A percentile compares a stretch with the other conserved stretches of the same genome.
Conservation (phyloP, 2,329 filamentous ascomycete species). For the Fonsecaea erecta region DNA sequence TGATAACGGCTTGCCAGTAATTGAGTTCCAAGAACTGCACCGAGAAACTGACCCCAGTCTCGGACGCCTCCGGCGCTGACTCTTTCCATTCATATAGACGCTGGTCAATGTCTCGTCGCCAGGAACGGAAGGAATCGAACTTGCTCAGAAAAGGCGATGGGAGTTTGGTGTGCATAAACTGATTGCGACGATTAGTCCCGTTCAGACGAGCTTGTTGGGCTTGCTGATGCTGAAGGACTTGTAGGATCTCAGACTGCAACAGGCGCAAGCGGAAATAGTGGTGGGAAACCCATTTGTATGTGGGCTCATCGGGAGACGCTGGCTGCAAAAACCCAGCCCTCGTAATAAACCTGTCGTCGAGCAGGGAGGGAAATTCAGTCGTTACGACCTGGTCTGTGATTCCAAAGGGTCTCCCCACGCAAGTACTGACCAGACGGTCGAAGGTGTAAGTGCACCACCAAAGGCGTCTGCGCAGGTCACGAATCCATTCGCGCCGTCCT, state of each 20-base stretch:
- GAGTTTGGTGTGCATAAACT: constrained; percentile 76
- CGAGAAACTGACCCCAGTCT: constrained; percentile 87
- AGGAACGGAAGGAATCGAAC: constrained; percentile 84
- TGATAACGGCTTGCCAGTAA: constrained; percentile 96
- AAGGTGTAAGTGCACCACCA: constrained; percentile 99
- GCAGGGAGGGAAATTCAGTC: constrained; percentile 85
- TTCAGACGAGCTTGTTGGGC: constrained; percentile 74
- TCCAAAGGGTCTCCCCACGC: constrained; percentile 89
- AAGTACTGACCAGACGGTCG: constrained; percentile 91
- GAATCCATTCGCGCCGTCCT: constrained; percentile 76
- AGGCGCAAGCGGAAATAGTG: constrained; percentile 90
- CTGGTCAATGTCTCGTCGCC: constrained; percentile 85
- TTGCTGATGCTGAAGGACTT: constrained; percentile 91
- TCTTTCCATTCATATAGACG: constrained; percentile 86
- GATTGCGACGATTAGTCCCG: constrained; percentile 67
- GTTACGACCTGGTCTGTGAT: constrained; percentile 97
- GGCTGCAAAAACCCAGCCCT: constrained; percentile 72
- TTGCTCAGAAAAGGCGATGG: constrained; percentile 82
- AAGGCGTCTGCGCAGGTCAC: constrained; percentile 81
- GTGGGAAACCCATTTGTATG: constrained; percentile 87
- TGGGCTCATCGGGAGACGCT: constrained; percentile 66
- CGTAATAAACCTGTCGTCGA: constrained; percentile 89
- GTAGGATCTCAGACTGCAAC: constrained; percentile 90
- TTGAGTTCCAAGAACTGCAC: constrained; percentile 91
- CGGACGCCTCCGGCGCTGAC: constrained; percentile 73